Evolutionary conservation across 441 rosid genomes (phyloP), one percentile per base, ranked within the genome.

Genomic region (Jatropha podagrica): DNA sequence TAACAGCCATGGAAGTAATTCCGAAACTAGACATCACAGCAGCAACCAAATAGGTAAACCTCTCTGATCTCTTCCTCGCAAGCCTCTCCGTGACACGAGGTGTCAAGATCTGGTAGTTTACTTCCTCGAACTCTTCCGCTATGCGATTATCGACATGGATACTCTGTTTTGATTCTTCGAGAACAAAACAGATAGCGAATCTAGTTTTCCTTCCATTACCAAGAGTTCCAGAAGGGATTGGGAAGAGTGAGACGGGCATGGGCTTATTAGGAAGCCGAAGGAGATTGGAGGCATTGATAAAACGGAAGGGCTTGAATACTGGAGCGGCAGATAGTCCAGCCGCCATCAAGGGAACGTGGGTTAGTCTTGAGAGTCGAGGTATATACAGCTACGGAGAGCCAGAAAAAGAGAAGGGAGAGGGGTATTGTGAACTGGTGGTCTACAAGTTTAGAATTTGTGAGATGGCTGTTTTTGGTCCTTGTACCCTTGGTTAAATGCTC

Each of bases 11-110:
- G 32, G 99, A 95, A 83, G 98, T 92, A 56, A 93, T 91, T 54
- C 99, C 97, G 2, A 93, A 87, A 79, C 88, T 92, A 58, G 98
- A 92, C 97, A 96, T 87, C 49, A 93, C 87, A 0, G 97, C 97
- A 5, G 98, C 99, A 26, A 96, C 81, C 13, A 96, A 81, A 70
- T 92, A 96, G 8, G 97, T 91, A 58, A 78, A 83, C 90, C 97
- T 82, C 88, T 93, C 97, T 1, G 93, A 91, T 84, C 76, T 90
- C 87, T 92, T 96, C 87, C 92, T 84, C 5, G 88, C 88, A 70
- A 84, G 48, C 66, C 89, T 85, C 89, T 93, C 97, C 18, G 88
- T 86, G 44, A 83, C 71, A 15, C 87, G 95, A 17, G 81, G 69
- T 48, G 83, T 81, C 23, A 81, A 78, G 77, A 86, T 81, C 87